Base-by-base conservation (phyloP, 192 early-diverging fungal species). In the Gonapodya prolifera region DNA sequence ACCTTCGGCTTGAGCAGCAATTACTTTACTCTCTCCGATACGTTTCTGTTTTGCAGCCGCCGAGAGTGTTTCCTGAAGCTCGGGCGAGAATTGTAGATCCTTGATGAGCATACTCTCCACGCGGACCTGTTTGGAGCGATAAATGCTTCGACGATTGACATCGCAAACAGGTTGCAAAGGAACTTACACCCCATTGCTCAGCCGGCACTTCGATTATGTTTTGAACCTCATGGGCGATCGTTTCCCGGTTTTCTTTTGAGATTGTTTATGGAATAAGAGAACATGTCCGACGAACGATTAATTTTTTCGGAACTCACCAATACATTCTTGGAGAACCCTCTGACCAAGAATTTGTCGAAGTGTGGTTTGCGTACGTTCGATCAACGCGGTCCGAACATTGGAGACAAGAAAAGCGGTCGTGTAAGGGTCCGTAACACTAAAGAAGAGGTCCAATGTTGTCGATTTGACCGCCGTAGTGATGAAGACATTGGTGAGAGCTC, bases 281-380 rank as follows among this genome's bases (percentile, higher is more conserved):
- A 8, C 8, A 61, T 8, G 45, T 61, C 8, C 8, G 8, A 16
- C 8, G 8, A 61, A 61, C n/a, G n/a, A n/a, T n/a, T n/a, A n/a
- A n/a, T n/a, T n/a, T 23, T 23, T 61, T 61, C 45, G 23, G 8
- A 8, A 73, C 95, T 92, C 83, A 96, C 96, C 75, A n/a, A 98
- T 92, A 79, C 87, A 83, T 29, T 95, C 94, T 83, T 98, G 96
- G 30, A 98, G 83, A 0, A 91, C 91, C 28, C 91, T 89, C 28
- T 88, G 86, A 35, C 95, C 95, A 17, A 96, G 80, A 69, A 94
- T 92, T 30, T 94, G 91, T 17, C 96, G 86, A 31, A 98, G 81
- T 0, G 95, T 96, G 28, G 96, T 96, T 81, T 94, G 92, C 0
- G 96, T 95, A 75, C 95, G 86, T 82, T 98, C 96, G 34, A 90